phyloP scores from a whole-genome alignment of 495 filamentous ascomycete species.

The Penicillium parvum region DNA sequence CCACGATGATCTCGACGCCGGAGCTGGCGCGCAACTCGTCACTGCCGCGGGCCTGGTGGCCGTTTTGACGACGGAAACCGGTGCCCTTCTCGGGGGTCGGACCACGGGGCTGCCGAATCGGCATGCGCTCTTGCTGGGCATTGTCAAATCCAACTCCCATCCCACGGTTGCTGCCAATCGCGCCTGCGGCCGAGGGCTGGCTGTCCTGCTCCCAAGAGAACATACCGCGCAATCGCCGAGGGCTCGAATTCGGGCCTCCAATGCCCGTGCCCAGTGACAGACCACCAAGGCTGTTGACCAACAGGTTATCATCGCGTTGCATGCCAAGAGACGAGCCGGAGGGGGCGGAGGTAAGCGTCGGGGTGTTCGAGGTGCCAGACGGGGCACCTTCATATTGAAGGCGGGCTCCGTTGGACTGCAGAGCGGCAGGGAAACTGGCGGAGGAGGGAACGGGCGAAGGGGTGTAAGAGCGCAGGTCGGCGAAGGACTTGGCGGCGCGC shows the following conservation, averaged over 20 bases:
- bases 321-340: constrained; percentile 55
- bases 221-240: constrained; percentile 59
- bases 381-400: constrained; percentile 58
- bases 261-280: constrained; percentile 60
- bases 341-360: constrained; percentile 72
- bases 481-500: constrained; percentile 94
- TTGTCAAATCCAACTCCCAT: constrained; percentile 61
- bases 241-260: constrained; percentile 53
- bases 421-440: constrained; percentile 74
- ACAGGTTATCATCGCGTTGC: constrained; percentile 59
- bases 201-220: constrained; percentile 62
- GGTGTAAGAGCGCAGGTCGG: constrained; percentile 89
- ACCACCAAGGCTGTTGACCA: constrained; percentile 64
- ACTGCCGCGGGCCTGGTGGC: constrained; percentile 75
- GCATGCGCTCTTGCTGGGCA: constrained; percentile 60
- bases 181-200: constrained; percentile 55
- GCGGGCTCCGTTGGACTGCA: constrained; percentile 61
- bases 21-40: constrained; percentile 64
- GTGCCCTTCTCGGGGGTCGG: constrained; percentile 71
- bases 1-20: constrained; percentile 55
- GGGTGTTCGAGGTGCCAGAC: constrained; percentile 63
- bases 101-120: constrained; percentile 78
- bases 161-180: constrained; percentile 84
- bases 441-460: constrained; percentile 89
- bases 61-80: constrained; percentile 75